Evolutionary conservation across 2,329 filamentous ascomycete species (phyloP), one percentile per base, ranked within the genome.

Genomic region (Pseudogymnoascus sp.): DNA sequence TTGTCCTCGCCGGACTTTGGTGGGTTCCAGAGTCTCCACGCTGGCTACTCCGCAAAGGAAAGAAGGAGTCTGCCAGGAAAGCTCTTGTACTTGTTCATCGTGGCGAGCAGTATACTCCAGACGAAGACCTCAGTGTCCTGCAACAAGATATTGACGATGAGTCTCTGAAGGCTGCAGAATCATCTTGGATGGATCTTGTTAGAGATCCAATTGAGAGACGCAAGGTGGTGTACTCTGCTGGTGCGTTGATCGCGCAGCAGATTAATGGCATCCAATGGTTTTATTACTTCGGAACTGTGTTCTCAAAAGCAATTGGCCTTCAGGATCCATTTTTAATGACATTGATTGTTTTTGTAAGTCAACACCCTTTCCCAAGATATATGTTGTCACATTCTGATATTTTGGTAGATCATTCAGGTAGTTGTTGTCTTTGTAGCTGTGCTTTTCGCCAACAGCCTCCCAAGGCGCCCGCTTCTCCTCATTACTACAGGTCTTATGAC

Each of bases 201-300:
- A 73, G 67, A 0, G 77, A 81, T 41, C 78, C 78, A 0, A 70
- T 80, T 35, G 79, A 80, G 68, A 72, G 78, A 14, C 74, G 77
- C 31, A 81, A 81, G 68, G 69, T 80, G 11, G 69, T 81, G 21
- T 80, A 75, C 67, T 73, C 74, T 14, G 74, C 73, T 6, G 79
- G 78, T 9, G 78, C 76, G 21, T 70, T 80, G 63, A 71, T 78
- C 40, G 76, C 77, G 2, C 78, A 81, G 66, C 78, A 81, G 70
- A 78, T 81, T 70, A 78, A 78, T 70, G 78, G 79, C 18, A 80
- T 80, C 61, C 76, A 78, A 58, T 80, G 75, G 70, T 79, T 78
- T 66, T 78, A 79, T 68, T 75, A 74, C 59, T 79, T 75, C 33
- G 77, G 76, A 1, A 75, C 75, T 1, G 73, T 79, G 31, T 79